Evolutionary conservation across 148 eudicot genomes (phyloP), one percentile per base, ranked within the genome.

Genomic region (Vaccinium myrtillus): DNA sequence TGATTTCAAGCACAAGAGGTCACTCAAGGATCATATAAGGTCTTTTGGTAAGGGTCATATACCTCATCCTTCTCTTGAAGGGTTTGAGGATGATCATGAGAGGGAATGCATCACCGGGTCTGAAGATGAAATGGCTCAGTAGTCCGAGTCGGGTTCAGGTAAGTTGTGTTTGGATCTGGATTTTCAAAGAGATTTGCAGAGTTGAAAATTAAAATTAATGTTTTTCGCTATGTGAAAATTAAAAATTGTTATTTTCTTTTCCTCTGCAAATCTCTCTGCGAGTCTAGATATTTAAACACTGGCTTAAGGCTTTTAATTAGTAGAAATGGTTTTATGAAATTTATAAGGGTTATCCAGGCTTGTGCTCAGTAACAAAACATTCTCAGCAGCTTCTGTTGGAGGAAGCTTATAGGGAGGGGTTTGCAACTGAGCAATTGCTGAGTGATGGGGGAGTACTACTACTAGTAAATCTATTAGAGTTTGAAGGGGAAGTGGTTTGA

Each of bases 1-100:
- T 1, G 94, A 94, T 87, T 94, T 94, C 78, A 94, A 94, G 91
- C 97, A 94, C 86, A 94, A 94, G 84, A 92, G 97, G 76, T 94
- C 97, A 73, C 90, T 92, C n/a, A 94, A 94, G 75, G 95, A 94
- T 39, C 97, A 94, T 32, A 89, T 94, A 51, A 94, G 91, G 90
- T 91, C 95, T 15, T 94, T 94, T 88, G 97, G 97, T 10, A 80
- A 91, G 77, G 95, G 91, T 3, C 97, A 94, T 88, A 27, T 30
- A 27, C 94, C 94, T 21, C 85, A 87, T 56, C 90, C 92, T 76
- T 90, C 92, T 69, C 86, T 90, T 39, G 87, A 86, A 76, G 93
- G 91, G 71, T 89, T 88, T 63, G 89, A 91, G 50, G 89, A 86
- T 14, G 88, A 88, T 27, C 74, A 69, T 27, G 74, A 69, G 71